Evolutionary conservation across 345 rosid genomes (phyloP), one percentile per base, ranked within the genome.

Genomic region (Linum trigynum): DNA sequence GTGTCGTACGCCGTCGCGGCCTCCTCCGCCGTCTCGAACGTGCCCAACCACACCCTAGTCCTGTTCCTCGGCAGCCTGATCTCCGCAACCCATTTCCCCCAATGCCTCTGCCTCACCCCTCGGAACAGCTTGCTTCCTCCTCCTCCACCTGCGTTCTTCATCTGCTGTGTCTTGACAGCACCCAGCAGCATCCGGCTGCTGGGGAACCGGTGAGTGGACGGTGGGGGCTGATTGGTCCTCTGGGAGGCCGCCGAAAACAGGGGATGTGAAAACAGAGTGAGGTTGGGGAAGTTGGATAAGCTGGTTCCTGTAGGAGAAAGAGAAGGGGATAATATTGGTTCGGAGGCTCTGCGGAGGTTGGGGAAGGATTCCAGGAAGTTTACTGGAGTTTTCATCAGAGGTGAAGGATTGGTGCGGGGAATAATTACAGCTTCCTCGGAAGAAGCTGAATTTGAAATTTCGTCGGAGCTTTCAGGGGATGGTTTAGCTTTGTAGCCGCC

Each of bases 11-110:
- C 97, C 64, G 76, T 78, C 1, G 99, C 99, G 4, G 99, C 99
- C 59, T 90, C 96, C 70, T 94, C 90, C 35, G 97, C 99, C 0
- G 96, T 88, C 57, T 90, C 89, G 41, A 88, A 94, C 32, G 99
- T 94, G 32, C 99, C 99, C 0, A 94, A 68, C 99, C 97, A 94
- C 62, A 94, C 97, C 71, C 99, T 83, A n/a, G 92, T 86, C 73
- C 99, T 69, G 77, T 94, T 90, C 72, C 88, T 82, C 32, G 99
- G 99, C 17, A 94, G 80, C 71, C 97, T 80, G 58, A 94, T 94
- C 77, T 94, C 99, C 0, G 99, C 96, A 1, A 94, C 99, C 99
- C 99, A 94, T 81, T 90, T 94, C 0, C 99, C 96, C 99, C 99
- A 90, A 64, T 88, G 99, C 79, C 97, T 85, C 72, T 85, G 96